Evolutionary conservation across 2,329 filamentous ascomycete genomes (phyloP), one percentile per base, ranked within the genome.

Genomic region (Gaeumannomyces tritici): DNA sequence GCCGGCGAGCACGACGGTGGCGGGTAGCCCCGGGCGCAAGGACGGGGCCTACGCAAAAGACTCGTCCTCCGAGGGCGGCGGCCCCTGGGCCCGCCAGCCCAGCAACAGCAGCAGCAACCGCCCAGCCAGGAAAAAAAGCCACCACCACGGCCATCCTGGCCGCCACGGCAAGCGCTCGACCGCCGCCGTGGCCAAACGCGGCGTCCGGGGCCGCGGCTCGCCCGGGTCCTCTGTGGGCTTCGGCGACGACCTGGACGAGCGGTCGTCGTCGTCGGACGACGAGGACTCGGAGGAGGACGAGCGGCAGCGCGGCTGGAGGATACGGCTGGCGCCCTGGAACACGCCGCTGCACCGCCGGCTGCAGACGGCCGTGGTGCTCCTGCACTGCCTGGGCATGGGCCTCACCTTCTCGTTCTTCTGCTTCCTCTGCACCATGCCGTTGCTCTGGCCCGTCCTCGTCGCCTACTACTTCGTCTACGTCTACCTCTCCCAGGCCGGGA

Each of bases 391-490:
- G 67, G 85, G 83, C 62, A 89, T 93, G 65, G 83, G 85, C n/a
- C 75, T 85, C 28, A 82, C 85, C 68, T 81, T 96, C 6, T 89
- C 90, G 6, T 74, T 88, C 63, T 98, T 98, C 79, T 96, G 96
- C 79, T 89, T 96, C 71, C 85, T 93, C 42, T 96, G 92, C 75
- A 89, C 91, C 62, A 93, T 96, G 63, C 95, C 95, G 0, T 78
- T 98, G n/a, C 85, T 88, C 59, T 99, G 95, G 95, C 93, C 93
- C 2, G 75, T 88, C 55, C 71, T 88, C 26, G 78, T 88, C 9
- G 79, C 91, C 0, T 98, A 98, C 70, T 81, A 98, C 70, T 81
- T 96, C 55, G 80, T 97, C 63, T 90, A 96, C 71, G 85, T 93
- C 65, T 82, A 95, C 28, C 86, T 93, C 66, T 96, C 92, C 28